Percentiles rank a stretch among this genome's conserved stretches.
phyloP scores from a whole-genome alignment of 2,329 filamentous ascomycete genomes.

The Colletotrichum godetiae region DNA sequence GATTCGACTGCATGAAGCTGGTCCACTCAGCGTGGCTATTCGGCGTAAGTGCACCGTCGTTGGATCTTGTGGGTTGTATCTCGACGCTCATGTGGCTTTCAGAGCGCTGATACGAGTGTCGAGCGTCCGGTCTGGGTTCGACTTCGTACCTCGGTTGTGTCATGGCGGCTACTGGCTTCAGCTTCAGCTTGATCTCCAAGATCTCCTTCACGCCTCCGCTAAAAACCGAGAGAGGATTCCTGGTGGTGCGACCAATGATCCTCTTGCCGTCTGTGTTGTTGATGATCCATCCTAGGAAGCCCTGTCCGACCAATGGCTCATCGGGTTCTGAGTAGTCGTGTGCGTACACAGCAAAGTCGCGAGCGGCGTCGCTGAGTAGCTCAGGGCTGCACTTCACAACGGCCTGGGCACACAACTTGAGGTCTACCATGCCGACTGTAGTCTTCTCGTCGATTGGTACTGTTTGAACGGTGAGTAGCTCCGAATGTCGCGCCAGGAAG shows the following conservation, averaged over 20 bases:
- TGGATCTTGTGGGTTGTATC: conserved; percentile 38
- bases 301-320: conserved; percentile 92
- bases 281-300: conserved; percentile 89
- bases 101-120: conserved; percentile 29
- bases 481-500: conserved; percentile 87
- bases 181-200: conserved; percentile 89
- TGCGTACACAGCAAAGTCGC: conserved; percentile 96
- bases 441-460: conserved; percentile 82
- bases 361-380: conserved; percentile 75
- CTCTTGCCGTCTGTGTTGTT: conserved; percentile 57
- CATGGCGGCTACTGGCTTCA: conserved; percentile 78
- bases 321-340: conserved; percentile 97
- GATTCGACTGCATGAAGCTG: conserved; percentile 79
- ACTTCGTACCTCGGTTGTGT: conserved; percentile 47
- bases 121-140: conserved; percentile 22
- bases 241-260: conserved; percentile 91
- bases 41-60: conserved; percentile 55
- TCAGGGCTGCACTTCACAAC: conserved; percentile 86
- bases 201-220: conserved; percentile 86
- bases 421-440: conserved; percentile 87
- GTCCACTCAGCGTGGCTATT: conserved; percentile 82
- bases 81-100: conserved; percentile 34
- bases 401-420: conserved; percentile 87
- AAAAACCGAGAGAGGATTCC: conserved; percentile 87
- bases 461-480: conserved; percentile 82